Evolutionary conservation across 2,329 filamentous ascomycete genomes (phyloP).

Genomic region (Aureobasidium lini): DNA sequence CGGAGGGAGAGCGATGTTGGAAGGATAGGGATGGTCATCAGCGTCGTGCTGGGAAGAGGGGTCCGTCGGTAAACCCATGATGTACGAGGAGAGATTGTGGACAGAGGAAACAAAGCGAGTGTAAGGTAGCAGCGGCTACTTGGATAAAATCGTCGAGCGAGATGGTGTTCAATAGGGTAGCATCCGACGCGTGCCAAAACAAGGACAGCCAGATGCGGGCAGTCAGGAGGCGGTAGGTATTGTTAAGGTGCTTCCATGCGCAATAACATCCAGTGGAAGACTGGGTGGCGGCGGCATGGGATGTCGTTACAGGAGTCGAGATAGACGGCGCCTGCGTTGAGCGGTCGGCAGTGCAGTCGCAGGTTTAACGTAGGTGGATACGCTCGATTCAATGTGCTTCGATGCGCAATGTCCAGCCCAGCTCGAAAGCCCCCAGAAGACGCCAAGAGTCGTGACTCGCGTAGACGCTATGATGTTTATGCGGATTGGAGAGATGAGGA

Average conservation of each 20-base stretch:
- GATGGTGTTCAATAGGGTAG: neutral
- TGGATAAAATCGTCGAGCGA: neutral
- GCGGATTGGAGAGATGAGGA: neutral
- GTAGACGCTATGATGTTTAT: neutral
- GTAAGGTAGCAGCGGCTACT: constrained; percentile 9
- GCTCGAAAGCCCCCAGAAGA: neutral
- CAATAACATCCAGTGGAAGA: neutral
- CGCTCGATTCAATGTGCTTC: neutral
- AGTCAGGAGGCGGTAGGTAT: constrained; percentile 8
- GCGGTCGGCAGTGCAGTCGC: neutral
- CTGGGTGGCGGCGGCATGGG: constrained; percentile 9
- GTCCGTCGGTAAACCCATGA: constrained; percentile 10
- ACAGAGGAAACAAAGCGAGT: constrained; percentile 11
- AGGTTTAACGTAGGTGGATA: neutral
- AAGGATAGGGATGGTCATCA: constrained; percentile 10
- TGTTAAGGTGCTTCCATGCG: neutral
- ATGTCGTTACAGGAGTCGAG: neutral
- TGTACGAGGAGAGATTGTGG: neutral
- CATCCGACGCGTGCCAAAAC: neutral
- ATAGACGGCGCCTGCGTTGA: constrained; percentile 5
- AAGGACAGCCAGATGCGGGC: neutral
- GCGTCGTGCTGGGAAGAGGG: neutral
- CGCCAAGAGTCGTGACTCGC: constrained; percentile 1
- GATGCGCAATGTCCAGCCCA: neutral
- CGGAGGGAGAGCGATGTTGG: constrained; percentile 6